Base-by-base conservation (phyloP, 129 eudicot genomes). In the Flaveria linearis region DNA sequence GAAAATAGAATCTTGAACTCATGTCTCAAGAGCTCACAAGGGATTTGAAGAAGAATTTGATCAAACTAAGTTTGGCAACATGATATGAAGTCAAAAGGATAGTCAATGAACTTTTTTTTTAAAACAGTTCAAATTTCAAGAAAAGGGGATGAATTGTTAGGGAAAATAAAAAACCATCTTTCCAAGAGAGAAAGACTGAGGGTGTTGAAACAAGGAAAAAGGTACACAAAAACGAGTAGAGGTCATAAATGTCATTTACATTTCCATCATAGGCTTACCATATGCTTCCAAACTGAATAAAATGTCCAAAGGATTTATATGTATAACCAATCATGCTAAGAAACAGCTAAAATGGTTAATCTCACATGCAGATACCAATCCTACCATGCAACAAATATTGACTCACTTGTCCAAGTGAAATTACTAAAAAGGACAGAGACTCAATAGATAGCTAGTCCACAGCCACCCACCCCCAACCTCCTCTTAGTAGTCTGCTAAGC, bases 161-260 rank as follows among this genome's bases (percentile, higher is more conserved):
- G 68, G 75, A 41, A 76, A 77, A 39, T 77, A 68, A 68, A n/a
- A 70, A 46, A 78, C 16, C 22, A 45, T 60, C 82, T 70, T 78
- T 60, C 70, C 57, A 57, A 45, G 61, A 69, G 75, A 60, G 75
- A 68, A 69, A 55, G 72, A 45, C 68, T 56, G 61, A 42, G 49
- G 8, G 53, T 26, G 18, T 46, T 47, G 58, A 49, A 22, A 46
- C 18, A 25, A 69, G 16, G 50, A 5, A 53, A 50, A 53, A 57
- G 77, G 75, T 55, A 69, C 81, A 77, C 57, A 77, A 53, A 67
- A 66, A 53, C 57, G 14, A 68, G 67, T 71, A 23, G 17, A 79
- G 82, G 78, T 50, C 70, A 72, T 72, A 71, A 79, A 79, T 79
- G 83, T 41, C 68, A 72, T 39, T 80, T 67, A 73, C 79, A 55